Evolutionary conservation across 2,329 filamentous ascomycete species (phyloP).

Genomic region (Emmonsiellopsis sp.): DNA sequence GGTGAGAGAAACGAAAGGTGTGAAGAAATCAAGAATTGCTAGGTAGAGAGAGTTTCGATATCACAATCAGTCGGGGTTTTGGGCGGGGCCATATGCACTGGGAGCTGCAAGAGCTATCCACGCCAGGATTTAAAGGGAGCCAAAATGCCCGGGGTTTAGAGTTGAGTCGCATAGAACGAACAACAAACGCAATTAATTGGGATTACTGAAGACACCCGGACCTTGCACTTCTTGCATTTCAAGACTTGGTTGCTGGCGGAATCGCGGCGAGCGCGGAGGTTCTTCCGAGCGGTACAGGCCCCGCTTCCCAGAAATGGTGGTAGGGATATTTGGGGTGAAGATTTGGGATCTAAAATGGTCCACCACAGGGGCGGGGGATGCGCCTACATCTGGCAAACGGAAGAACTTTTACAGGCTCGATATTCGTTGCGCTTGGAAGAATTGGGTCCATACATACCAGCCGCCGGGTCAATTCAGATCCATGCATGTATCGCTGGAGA

Average conservation of each 20-base stretch:
- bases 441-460: not conserved
- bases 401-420: not conserved
- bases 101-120: not conserved
- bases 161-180: not conserved
- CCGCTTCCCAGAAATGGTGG: not conserved
- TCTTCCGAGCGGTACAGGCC: not conserved
- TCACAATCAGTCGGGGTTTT: not conserved
- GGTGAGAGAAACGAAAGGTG: not conserved
- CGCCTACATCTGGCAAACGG: not conserved
- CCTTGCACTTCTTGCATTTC: not conserved
- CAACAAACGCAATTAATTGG: not conserved
- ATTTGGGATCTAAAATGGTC: not conserved
- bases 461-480: too few species aligned
- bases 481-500: too few species aligned
- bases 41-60: not conserved
- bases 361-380: too few species aligned
- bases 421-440: not conserved
- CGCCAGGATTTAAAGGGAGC: not conserved
- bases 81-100: not conserved
- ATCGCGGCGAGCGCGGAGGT: slow-evolving; percentile 1
- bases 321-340: not conserved
- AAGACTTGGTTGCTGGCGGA: not conserved
- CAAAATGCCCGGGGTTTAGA: not conserved
- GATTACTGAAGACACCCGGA: not conserved
- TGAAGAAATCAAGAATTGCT: not conserved